Evolutionary conservation across 768 basidiomycete genomes (phyloP).

Genomic region (Pholiota microspora): DNA sequence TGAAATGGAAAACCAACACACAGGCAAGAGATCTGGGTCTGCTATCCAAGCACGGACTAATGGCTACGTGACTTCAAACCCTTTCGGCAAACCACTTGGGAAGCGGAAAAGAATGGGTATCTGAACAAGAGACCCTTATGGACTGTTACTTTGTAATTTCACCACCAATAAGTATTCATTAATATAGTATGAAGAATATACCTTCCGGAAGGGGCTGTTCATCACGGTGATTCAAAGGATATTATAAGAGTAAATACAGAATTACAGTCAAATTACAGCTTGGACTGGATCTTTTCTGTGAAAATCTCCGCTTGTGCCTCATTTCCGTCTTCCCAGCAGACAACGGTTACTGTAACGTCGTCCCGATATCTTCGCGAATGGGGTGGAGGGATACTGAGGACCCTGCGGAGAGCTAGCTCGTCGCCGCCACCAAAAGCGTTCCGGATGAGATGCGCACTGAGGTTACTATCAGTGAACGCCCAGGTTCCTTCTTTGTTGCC

Average conservation of each 20-base stretch:
- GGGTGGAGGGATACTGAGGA: conserved; percentile 83
- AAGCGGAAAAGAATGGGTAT: conserved; percentile 25
- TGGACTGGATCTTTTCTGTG: conserved; percentile 47
- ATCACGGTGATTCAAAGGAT: not conserved
- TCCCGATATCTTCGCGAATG: conserved; percentile 76
- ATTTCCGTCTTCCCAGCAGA: conserved; percentile 80
- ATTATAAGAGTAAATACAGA: not conserved
- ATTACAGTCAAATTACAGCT: conserved; percentile 35
- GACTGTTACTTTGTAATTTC: not conserved
- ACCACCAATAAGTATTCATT: not conserved
- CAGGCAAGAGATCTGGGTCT: conserved; percentile 3
- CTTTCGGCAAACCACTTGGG: conserved; percentile 17
- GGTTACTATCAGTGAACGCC: conserved; percentile 78
- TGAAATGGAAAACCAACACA: conserved; percentile 15
- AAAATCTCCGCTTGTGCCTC: conserved; percentile 36
- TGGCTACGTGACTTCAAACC: conserved; percentile 20
- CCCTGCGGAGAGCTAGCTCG: conserved; percentile 47
- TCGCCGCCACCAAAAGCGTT: conserved; percentile 93
- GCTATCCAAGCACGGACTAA: conserved; percentile 21
- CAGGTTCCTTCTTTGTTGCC: conserved; percentile 49
- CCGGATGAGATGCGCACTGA: conserved; percentile 80
- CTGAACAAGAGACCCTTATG: too few species aligned
- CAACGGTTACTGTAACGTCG: conserved; percentile 81
- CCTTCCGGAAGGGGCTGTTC: not conserved
- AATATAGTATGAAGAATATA: not conserved